A percentile compares a stretch with the other conserved stretches of the same genome.
Evolutionary conservation across 2,329 filamentous ascomycete species (phyloP).

Genomic region (Fusarium papillatum): DNA sequence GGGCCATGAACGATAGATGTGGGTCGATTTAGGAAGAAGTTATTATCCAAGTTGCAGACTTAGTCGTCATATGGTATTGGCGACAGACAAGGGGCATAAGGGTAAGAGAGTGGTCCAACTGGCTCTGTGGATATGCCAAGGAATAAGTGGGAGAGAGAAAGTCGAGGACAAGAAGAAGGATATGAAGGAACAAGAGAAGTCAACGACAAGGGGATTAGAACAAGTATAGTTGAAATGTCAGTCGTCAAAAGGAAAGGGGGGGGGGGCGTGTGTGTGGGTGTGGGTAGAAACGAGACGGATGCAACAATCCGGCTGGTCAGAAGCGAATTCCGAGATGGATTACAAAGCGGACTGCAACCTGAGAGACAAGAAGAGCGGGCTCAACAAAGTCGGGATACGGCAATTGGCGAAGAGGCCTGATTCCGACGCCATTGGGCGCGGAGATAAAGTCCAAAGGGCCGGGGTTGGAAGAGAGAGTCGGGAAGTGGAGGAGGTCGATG

Average conservation of each 20-base stretch:
- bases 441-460: conserved; percentile 21
- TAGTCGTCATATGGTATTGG: background rate
- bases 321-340: conserved; percentile 24
- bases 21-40: background rate
- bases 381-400: conserved; percentile 34
- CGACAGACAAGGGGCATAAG: background rate
- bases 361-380: background rate
- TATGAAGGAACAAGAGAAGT: conserved; percentile 17
- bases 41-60: background rate
- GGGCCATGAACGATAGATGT: background rate
- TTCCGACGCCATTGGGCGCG: conserved; percentile 8
- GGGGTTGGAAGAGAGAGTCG: conserved; percentile 1
- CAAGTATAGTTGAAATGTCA: conserved; percentile 26
- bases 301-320: conserved; percentile 4
- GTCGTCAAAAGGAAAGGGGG: conserved; percentile 2
- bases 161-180: background rate
- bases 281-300: conserved; percentile 22
- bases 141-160: background rate
- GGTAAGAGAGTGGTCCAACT: background rate
- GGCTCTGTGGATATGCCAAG: conserved; percentile 15
- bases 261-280: conserved; percentile 15
- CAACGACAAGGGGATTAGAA: conserved; percentile 8
- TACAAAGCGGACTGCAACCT: conserved; percentile 32
- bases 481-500: conserved; percentile 23
- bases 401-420: conserved; percentile 21